Percentiles rank a stretch among this genome's conserved stretches.
These are phyloP conservation scores for barrel medic (Medicago truncatula) DNA, from an alignment of 306 rosid species.

Conservation along the genomic window DNA sequence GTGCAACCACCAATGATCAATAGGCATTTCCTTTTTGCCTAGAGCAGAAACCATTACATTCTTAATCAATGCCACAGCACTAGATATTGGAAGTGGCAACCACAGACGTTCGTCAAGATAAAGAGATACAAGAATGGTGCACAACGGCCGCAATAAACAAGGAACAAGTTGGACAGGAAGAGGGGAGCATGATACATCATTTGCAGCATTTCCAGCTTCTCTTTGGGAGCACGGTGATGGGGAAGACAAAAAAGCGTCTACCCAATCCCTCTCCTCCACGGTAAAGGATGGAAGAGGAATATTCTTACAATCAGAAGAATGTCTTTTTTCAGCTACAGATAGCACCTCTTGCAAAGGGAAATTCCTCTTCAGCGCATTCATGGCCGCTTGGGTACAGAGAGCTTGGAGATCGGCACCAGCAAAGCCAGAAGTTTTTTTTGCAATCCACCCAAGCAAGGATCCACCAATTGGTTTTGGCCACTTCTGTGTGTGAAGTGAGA, in stretches of 20 bases:
- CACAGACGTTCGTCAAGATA: slow-evolving; percentile 75
- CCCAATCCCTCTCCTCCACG: slow-evolving; percentile 98
- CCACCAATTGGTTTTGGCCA: slow-evolving; percentile 93
- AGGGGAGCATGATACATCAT: slow-evolving; percentile 76
- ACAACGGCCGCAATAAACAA: slow-evolving; percentile 74
- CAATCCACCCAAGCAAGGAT: slow-evolving; percentile 81
- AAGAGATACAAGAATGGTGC: slow-evolving; percentile 79
- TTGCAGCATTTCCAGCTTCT: slow-evolving; percentile 97
- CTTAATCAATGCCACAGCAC: slow-evolving; percentile 70
- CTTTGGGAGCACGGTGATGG: slow-evolving; percentile 93
- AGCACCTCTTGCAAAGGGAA: slow-evolving; percentile 87
- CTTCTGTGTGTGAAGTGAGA: slow-evolving; percentile 90
- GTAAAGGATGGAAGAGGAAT: slow-evolving; percentile 80
- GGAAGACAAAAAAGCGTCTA: slow-evolving; percentile 75
- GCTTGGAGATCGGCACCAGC: slow-evolving; percentile 99
- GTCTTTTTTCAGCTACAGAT: slow-evolving; percentile 67
- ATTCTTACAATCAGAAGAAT: slow-evolving; percentile 51
- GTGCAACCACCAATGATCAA: slow-evolving; percentile 84
- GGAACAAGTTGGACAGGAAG: slow-evolving; percentile 87
- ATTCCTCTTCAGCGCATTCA: slow-evolving; percentile 87
- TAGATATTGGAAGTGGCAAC: slow-evolving; percentile 71
- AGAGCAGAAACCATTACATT: slow-evolving; percentile 67
- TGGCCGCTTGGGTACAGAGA: slow-evolving; percentile 96
- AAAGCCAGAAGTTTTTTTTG: slow-evolving; percentile 83
- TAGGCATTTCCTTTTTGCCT: slow-evolving; percentile 61